Conservation (phyloP, 2,329 filamentous ascomycete species). For the Aspergillus oerlinghausenensis region DNA sequence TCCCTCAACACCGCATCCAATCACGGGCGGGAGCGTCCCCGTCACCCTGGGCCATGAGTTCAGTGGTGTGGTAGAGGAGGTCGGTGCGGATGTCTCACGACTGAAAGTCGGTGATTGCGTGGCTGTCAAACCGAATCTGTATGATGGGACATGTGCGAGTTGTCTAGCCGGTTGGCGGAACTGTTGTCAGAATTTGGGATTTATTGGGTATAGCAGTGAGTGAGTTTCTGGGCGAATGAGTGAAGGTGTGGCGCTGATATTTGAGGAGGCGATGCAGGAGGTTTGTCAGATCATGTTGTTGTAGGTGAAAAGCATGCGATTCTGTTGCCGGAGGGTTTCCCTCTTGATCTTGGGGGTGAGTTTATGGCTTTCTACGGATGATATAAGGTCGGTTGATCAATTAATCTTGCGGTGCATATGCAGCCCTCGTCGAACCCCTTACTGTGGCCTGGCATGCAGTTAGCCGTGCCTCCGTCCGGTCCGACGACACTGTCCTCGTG, state of each 20-base stretch:
- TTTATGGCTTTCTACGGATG: neutral
- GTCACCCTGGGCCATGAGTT: slow-evolving; percentile 64
- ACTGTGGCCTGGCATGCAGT: slow-evolving; percentile 62
- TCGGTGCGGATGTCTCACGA: slow-evolving; percentile 48
- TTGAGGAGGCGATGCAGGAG: slow-evolving; percentile 36
- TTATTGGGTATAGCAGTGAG: slow-evolving; percentile 47
- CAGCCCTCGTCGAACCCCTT: slow-evolving; percentile 59
- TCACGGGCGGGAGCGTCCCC: slow-evolving; percentile 55
- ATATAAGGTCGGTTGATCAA: neutral
- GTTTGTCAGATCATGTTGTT: slow-evolving; percentile 25
- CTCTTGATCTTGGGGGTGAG: slow-evolving; percentile 21
- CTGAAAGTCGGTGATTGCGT: slow-evolving; percentile 55
- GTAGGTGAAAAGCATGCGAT: slow-evolving; percentile 18
- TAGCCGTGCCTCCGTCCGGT: slow-evolving; percentile 42
- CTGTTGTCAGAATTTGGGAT: slow-evolving; percentile 54
- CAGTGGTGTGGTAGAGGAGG: slow-evolving; percentile 54
- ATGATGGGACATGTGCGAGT: slow-evolving; percentile 52
- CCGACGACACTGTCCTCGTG: slow-evolving; percentile 48
- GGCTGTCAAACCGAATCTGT: slow-evolving; percentile 57
- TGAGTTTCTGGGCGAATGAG: neutral
- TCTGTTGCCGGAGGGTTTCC: slow-evolving; percentile 18
- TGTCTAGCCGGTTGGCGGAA: slow-evolving; percentile 53
- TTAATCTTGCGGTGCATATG: neutral
- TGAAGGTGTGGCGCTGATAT: slow-evolving; percentile 47
- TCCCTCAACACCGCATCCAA: slow-evolving; percentile 49